Evolutionary conservation across 441 rosid species (phyloP).

Genomic region (Pelargonium citronellum): DNA sequence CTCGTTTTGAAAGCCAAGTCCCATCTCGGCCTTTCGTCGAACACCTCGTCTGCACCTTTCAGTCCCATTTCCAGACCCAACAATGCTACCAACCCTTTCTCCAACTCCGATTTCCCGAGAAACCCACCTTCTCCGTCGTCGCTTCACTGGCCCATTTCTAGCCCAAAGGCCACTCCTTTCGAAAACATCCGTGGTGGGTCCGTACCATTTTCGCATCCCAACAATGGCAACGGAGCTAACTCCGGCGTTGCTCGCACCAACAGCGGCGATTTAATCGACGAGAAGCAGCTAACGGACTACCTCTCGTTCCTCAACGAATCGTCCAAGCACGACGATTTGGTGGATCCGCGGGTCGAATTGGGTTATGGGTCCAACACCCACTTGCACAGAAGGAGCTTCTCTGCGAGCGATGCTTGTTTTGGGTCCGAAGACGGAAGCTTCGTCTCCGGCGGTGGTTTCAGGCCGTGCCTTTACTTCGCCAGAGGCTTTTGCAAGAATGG

Average conservation of each 20-base stretch:
- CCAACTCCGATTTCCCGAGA: constrained; percentile 29
- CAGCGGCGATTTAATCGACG: constrained; percentile 8
- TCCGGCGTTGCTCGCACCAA: background rate
- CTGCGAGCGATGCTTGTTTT: constrained; percentile 33
- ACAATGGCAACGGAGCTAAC: background rate
- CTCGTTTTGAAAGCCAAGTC: constrained; percentile 59
- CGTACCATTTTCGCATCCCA: background rate
- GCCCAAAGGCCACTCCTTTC: too few relatives aligned
- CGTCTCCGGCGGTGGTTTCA: constrained; percentile 63
- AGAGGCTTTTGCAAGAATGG: constrained; percentile 87
- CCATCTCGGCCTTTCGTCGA: constrained; percentile 40
- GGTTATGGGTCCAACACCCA: background rate
- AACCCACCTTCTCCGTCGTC: constrained; percentile 17
- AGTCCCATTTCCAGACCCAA: constrained; percentile 1
- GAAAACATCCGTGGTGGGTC: too few relatives aligned
- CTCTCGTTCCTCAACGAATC: background rate
- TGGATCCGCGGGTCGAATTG: background rate
- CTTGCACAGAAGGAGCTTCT: constrained; percentile 29
- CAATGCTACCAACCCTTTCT: constrained; percentile 29
- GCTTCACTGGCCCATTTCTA: background rate
- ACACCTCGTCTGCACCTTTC: constrained; percentile 24
- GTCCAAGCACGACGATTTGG: background rate
- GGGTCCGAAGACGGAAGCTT: constrained; percentile 28
- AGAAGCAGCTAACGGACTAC: background rate
- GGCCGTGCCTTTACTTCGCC: constrained; percentile 73